These are phyloP conservation scores for Boletus reticulatus DNA, from an alignment of 768 basidiomycete species.

Conservation along the genomic window DNA sequence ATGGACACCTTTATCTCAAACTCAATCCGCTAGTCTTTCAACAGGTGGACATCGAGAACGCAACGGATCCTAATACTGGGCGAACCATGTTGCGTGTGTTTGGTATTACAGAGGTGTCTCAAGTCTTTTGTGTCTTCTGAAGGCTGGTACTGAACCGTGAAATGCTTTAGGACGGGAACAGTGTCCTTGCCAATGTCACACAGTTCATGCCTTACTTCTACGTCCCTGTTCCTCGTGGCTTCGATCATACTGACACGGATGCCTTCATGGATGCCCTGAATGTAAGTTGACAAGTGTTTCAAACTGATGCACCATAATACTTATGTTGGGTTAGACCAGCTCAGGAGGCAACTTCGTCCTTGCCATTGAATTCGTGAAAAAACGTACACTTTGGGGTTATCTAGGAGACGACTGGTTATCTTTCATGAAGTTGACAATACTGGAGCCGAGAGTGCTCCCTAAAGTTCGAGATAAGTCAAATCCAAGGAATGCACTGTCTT, in stretches of 20 bases:
- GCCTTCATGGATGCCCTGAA: conserved; percentile 72
- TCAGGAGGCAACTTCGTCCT: conserved; percentile 41
- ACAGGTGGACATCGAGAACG: conserved; percentile 90
- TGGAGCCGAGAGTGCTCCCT: conserved; percentile 73
- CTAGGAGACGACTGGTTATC: conserved; percentile 71
- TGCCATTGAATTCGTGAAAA: conserved; percentile 56
- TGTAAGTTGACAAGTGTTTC: conserved; percentile 42
- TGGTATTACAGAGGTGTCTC: conserved; percentile 81
- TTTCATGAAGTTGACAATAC: conserved; percentile 83
- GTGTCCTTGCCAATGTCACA: conserved; percentile 79
- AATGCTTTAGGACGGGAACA: conserved; percentile 68
- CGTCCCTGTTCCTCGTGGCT: conserved; percentile 81
- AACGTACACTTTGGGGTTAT: conserved; percentile 85
- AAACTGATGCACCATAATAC: background rate
- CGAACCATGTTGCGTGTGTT: conserved; percentile 66
- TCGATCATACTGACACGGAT: conserved; percentile 61
- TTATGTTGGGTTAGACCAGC: conserved; percentile 14
- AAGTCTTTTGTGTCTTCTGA: background rate
- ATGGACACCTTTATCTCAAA: background rate
- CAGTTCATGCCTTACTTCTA: conserved; percentile 95
- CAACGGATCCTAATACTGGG: conserved; percentile 42
- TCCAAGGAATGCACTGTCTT: background rate
- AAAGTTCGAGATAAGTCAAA: conserved; percentile 85
- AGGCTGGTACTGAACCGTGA: background rate
- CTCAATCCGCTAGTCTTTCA: conserved; percentile 69